Percentiles rank a stretch among this genome's conserved stretches.
Evolutionary conservation across 805 yeast genomes (phyloP).

Genomic region (Nakazawaea sp.): DNA sequence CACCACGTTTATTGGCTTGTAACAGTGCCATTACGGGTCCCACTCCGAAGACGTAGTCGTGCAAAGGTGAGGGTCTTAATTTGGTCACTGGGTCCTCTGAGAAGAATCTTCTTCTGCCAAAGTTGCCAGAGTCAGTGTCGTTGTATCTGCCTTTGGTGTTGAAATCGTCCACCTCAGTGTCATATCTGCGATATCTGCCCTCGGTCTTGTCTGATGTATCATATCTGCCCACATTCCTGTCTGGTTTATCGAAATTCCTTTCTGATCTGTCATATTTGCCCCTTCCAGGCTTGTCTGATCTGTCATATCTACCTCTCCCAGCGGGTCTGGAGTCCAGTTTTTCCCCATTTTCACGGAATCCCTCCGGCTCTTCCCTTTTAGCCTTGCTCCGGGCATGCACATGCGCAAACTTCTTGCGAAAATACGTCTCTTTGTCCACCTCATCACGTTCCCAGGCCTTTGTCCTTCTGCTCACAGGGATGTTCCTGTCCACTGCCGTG

Average conservation of each 20-base stretch:
- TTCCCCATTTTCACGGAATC: no score
- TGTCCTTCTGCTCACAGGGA: constrained; percentile 28
- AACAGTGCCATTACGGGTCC: constrained; percentile 72
- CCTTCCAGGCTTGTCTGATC: background rate
- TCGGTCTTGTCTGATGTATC: background rate
- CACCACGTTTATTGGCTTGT: constrained; percentile 43
- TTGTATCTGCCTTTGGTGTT: background rate
- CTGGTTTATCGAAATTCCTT: background rate
- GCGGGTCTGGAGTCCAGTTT: background rate
- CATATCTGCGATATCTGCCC: no score
- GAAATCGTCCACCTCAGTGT: no score
- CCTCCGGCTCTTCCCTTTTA: background rate
- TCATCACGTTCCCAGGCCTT: constrained; percentile 69
- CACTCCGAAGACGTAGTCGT: constrained; percentile 72
- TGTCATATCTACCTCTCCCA: background rate
- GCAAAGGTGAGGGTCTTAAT: constrained; percentile 28
- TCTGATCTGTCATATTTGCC: no score
- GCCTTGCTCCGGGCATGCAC: constrained; percentile 47
- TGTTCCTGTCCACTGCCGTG: constrained; percentile 32
- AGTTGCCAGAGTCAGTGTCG: background rate
- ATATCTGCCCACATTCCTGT: background rate
- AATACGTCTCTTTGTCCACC: constrained; percentile 55
- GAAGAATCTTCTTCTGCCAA: background rate
- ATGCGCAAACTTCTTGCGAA: constrained; percentile 57
- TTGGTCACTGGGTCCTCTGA: constrained; percentile 4